A percentile compares a stretch with the other conserved stretches of the same genome.
These are phyloP conservation scores for Nakataea oryzae DNA, from an alignment of 2,329 filamentous ascomycete genomes.

Conservation along the genomic window DNA sequence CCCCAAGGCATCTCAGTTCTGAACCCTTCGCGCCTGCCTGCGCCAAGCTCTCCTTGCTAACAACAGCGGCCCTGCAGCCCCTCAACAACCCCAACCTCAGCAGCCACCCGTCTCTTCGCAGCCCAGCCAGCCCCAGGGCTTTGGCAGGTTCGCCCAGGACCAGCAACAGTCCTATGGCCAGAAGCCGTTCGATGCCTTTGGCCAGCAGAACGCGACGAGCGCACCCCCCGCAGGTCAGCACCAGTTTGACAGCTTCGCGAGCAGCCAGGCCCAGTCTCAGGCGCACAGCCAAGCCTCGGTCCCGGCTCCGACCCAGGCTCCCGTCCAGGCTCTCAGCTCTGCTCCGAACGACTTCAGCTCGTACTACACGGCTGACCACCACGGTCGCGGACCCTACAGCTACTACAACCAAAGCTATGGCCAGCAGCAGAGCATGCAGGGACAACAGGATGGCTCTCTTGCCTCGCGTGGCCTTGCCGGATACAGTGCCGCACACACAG, in stretches of 20 bases:
- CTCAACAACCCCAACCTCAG: conserved; percentile 23
- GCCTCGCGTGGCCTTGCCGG: conserved; percentile 69
- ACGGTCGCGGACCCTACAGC: conserved; percentile 64
- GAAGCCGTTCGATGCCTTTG: conserved; percentile 83
- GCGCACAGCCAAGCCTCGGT: conserved; percentile 45
- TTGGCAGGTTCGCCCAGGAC: conserved; percentile 55
- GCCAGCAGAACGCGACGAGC: conserved; percentile 54
- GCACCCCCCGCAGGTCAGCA: conserved; percentile 29
- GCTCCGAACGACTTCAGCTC: conserved; percentile 71
- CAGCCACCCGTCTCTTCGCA: conserved; percentile 21
- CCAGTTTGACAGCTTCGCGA: conserved; percentile 52
- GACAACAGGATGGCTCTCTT: conserved; percentile 64
- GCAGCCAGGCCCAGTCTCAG: conserved; percentile 45
- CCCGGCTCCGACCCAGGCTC: conserved; percentile 44
- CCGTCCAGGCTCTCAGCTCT: conserved; percentile 59
- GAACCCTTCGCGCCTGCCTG: conserved; percentile 2
- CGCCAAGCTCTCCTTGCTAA: conserved; percentile 12
- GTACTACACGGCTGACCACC: conserved; percentile 72
- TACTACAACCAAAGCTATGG: conserved; percentile 60
- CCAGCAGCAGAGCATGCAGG: conserved; percentile 42
- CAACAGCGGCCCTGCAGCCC: conserved; percentile 29
- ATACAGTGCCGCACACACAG: conserved; percentile 57
- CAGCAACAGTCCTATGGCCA: conserved; percentile 56
- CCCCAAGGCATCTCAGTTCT: conserved; percentile 25
- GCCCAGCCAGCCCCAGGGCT: conserved; percentile 41